Evolutionary conservation across 805 yeast species (phyloP), one percentile per base, ranked within the genome.

Genomic region (Teunomyces gatunensis): DNA sequence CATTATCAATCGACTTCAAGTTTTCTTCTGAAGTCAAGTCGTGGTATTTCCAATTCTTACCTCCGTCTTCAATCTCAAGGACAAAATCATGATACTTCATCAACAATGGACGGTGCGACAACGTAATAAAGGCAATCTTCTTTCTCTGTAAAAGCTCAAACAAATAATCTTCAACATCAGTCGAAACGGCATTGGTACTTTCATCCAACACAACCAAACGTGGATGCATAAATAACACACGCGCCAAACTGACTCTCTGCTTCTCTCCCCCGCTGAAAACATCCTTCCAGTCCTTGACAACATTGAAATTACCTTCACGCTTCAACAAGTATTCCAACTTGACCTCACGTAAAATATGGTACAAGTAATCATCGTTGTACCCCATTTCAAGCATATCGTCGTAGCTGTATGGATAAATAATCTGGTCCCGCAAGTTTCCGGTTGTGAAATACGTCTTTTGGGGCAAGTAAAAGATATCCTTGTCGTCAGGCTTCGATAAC

Each of bases 261-360:
- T 89, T 85, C 64, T 90, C 97, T 48, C 97, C 97, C n/a, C 97
- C 97, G 66, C 94, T 85, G 54, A 90, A 77, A n/a, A 90, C 85
- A 61, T 87, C 95, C 59, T 84, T 84, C 97, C 97, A 90, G 54
- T 84, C 89, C 49, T 84, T 73, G 48, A 64, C 72, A 45, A 72
- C 81, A 52, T 79, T 78, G 62, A 80, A 71, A 52, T 72, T 76
- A 6, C 78, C 78, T 55, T 79, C 81, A 61, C 97, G 78, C 47
- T 81, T 82, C 40, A 89, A 74, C 44, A 91, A 73, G 65, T 91
- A 90, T 28, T 85, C 96, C 50, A 91, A 73, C 51, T 86, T 85
- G 33, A 91, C 97, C 57, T 84, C 87, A 43, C 79, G 71, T 55
- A 91, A 71, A 40, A 87, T 82, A 50, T 78, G 79, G 53, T 80